These are phyloP conservation scores for Globisporangium recalcitrans DNA, from an alignment of 352 stramenopile species.

Conservation along the genomic window DNA sequence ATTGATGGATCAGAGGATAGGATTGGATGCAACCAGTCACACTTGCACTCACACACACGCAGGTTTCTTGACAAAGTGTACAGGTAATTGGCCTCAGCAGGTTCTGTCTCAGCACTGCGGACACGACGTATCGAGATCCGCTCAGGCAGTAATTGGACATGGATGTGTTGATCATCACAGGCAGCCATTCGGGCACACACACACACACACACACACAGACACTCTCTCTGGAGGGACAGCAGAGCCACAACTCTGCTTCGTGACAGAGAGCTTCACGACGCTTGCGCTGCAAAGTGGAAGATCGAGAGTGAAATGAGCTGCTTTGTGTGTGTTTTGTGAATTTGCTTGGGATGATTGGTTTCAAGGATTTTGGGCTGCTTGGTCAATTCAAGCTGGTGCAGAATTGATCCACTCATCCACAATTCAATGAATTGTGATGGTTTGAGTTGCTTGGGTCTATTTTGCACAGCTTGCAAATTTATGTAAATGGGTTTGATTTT, in stretches of 20 bases:
- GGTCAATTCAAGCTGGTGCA: no score
- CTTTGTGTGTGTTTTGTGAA: no score
- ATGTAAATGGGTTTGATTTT: no score
- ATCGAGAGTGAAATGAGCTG: slow-evolving; percentile 1
- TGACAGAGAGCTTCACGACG: background rate
- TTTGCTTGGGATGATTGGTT: no score
- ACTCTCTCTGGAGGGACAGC: no score
- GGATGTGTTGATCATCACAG: slow-evolving; percentile 13
- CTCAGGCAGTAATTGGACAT: slow-evolving; percentile 63
- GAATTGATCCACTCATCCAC: no score
- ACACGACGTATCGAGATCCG: slow-evolving; percentile 15
- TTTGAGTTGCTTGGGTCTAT: no score
- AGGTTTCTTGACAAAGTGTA: background rate
- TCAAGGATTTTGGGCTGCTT: no score
- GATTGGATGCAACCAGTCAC: no score
- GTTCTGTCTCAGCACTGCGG: slow-evolving; percentile 39
- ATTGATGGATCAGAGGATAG: background rate
- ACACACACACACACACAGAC: background rate
- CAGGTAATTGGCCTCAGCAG: slow-evolving; percentile 34
- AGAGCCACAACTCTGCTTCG: no score
- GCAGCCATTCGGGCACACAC: slow-evolving; percentile 4
- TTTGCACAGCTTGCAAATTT: no score
- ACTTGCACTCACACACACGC: background rate
- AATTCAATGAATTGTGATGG: no score
- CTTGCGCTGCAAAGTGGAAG: background rate